A percentile compares a stretch with the other conserved stretches of the same genome.
Conservation (phyloP, 1,284 basidiomycete species). For the Cronartium ribicola region DNA sequence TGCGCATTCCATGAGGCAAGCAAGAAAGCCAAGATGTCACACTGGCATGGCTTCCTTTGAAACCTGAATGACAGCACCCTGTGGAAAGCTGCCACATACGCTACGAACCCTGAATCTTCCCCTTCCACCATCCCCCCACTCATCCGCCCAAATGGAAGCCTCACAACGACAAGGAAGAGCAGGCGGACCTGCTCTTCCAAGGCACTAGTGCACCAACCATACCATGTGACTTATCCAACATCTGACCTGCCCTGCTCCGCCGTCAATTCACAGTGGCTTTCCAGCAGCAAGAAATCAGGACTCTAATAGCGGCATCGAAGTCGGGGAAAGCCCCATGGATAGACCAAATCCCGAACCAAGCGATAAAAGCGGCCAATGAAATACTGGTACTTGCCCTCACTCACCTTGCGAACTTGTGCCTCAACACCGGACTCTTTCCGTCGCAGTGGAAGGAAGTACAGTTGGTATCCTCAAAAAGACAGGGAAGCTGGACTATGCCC, state of each 20-base stretch:
- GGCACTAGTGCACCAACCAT: not conserved
- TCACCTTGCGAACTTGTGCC: not conserved
- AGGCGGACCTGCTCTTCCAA: not conserved
- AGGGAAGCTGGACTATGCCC: constrained; percentile 12
- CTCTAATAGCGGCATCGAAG: not conserved
- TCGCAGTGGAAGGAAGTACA: not conserved
- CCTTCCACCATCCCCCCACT: not conserved
- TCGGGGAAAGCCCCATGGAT: not conserved
- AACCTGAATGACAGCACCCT: not conserved
- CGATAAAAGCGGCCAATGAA: not conserved
- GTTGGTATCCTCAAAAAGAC: constrained; percentile 6
- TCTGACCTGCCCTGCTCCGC: not conserved
- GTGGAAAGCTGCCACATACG: not conserved
- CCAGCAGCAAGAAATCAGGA: not conserved
- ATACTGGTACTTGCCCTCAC: not conserved
- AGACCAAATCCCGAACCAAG: not conserved
- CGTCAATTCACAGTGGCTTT: not conserved
- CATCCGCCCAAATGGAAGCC: not conserved
- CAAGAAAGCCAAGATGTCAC: not conserved
- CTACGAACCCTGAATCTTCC: not conserved
- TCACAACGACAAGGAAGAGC: not conserved
- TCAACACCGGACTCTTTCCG: not conserved
- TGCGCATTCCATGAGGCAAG: not conserved
- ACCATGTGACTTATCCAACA: not conserved
- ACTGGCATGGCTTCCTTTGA: not conserved